Evolutionary conservation across 2,329 filamentous ascomycete species (phyloP), one percentile per base, ranked within the genome.

Genomic region (Diaporthe ilicicola): DNA sequence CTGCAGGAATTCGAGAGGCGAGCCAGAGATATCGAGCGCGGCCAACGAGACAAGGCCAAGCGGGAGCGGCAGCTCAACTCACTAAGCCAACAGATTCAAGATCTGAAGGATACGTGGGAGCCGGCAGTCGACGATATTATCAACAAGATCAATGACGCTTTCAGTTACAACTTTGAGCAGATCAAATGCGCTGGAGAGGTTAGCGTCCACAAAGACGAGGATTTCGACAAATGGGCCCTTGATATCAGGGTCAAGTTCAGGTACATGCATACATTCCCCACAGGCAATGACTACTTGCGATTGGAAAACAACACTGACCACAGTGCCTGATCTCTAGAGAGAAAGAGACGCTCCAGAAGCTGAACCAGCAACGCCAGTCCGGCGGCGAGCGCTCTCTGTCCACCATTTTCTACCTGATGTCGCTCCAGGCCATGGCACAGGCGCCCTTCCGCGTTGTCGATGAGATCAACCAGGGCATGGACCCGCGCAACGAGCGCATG

Each of bases 391-490:
- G 96, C 72, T 94, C 96, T 29, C 95, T 99, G 27, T 97, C 94
- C 27, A 99, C 96, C 17, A 97, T 98, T 78, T 99, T 98, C 87
- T 99, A 97, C 83, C 93, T 99, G 70, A 98, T 99, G 95, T 94
- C 96, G 6, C 89, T 99, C 32, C 96, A 99, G 81, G 93, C 93
- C 62, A 91, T 99, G 77, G 95, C 96, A 19, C 93, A 94, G 77
- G 94, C 95, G 4, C 96, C 96, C 1, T 99, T 99, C 88, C 94
- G 96, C 66, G 95, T 99, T 62, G 96, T 99, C 71, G 96, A 99
- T 82, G 96, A 99, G 84, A 99, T 99, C 86, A 99, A 99, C 79
- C 96, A 99, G 83, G 96, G 96, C 75, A 99, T 99, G 96, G 96
- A 99, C 81, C 96, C 95, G 53, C 92, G 96, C 77, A 99, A 99